Percentiles rank a stretch among this genome's conserved stretches.
These are phyloP conservation scores for Pythium periplocum DNA, from an alignment of 352 stramenopile genomes.

Conservation along the genomic window DNA sequence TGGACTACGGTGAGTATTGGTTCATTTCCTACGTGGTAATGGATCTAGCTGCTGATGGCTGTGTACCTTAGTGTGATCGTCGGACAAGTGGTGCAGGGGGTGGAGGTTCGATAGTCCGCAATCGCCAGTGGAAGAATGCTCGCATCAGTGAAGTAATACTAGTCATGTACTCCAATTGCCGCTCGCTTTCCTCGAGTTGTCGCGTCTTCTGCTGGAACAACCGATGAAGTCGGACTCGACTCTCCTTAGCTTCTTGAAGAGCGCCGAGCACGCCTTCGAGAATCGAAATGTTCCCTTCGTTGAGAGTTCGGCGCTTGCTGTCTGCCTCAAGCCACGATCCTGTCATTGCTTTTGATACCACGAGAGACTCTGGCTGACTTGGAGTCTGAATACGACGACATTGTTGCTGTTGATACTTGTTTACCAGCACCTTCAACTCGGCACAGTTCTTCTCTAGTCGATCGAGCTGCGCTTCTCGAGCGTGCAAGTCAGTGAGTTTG, in stretches of 20 bases:
- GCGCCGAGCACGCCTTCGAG: slow-evolving; percentile 13
- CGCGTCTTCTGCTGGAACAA: slow-evolving; percentile 4
- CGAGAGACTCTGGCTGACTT: too few species aligned
- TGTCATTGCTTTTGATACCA: too few species aligned
- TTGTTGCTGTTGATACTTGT: slow-evolving; percentile 4
- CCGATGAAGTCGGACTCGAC: slow-evolving; percentile 3
- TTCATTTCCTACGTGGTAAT: too few species aligned
- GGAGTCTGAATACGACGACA: neutral
- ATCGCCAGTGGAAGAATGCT: slow-evolving; percentile 13
- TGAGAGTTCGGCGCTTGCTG: slow-evolving; percentile 9
- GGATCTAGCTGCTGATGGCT: too few species aligned
- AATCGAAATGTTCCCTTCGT: slow-evolving; percentile 13
- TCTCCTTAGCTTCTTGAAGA: slow-evolving; percentile 10
- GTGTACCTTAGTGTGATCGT: too few species aligned
- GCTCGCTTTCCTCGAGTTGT: slow-evolving; percentile 1
- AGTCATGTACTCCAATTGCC: slow-evolving; percentile 1
- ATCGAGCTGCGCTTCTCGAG: slow-evolving; percentile 35
- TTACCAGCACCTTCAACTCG: slow-evolving; percentile 43
- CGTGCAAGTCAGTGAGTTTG: slow-evolving; percentile 35
- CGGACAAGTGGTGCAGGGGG: too few species aligned
- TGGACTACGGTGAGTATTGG: slow-evolving; percentile 37
- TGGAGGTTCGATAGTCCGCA: neutral
- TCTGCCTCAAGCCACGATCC: too few species aligned
- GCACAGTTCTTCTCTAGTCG: slow-evolving; percentile 33
- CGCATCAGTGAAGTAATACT: slow-evolving; percentile 7